Conservation (phyloP, 768 basidiomycete species). For the Austroboletus festivus region DNA sequence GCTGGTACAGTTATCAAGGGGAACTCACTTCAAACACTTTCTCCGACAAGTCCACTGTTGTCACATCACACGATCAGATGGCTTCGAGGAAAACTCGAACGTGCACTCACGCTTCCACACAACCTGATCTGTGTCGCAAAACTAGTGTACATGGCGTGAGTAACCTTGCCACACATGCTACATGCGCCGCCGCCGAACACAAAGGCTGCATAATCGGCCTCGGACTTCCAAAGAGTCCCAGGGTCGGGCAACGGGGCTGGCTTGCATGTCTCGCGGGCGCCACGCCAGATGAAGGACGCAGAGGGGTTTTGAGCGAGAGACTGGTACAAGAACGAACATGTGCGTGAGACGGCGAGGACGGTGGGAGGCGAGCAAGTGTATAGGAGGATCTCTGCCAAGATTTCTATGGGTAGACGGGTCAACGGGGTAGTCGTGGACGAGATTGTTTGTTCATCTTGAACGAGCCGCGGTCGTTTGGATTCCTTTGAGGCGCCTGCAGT, state of each 20-base stretch:
- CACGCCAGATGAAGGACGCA: conserved; percentile 58
- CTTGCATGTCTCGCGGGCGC: conserved; percentile 39
- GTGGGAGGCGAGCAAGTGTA: conserved; percentile 50
- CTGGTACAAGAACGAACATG: conserved; percentile 50
- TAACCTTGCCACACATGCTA: conserved; percentile 47
- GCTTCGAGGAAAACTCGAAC: background rate
- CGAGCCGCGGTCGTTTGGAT: conserved; percentile 2
- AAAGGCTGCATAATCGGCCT: conserved; percentile 61
- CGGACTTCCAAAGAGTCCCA: conserved; percentile 34
- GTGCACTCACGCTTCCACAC: conserved; percentile 39
- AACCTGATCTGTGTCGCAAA: conserved; percentile 47
- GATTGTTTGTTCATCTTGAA: background rate
- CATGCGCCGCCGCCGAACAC: conserved; percentile 59
- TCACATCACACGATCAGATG: background rate
- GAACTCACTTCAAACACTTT: conserved; percentile 16
- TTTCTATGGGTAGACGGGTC: conserved; percentile 52
- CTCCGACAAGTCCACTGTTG: conserved; percentile 21
- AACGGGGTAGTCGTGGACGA: conserved; percentile 3
- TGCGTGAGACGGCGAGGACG: conserved; percentile 57
- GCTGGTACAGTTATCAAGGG: background rate
- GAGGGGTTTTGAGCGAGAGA: conserved; percentile 44
- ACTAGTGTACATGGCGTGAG: conserved; percentile 40
- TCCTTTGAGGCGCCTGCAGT: background rate
- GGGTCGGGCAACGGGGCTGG: conserved; percentile 43
- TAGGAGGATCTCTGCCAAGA: conserved; percentile 61